Evolutionary conservation across 1,139 yeast species (phyloP).

Genomic region (Saccharomyces hybrid): DNA sequence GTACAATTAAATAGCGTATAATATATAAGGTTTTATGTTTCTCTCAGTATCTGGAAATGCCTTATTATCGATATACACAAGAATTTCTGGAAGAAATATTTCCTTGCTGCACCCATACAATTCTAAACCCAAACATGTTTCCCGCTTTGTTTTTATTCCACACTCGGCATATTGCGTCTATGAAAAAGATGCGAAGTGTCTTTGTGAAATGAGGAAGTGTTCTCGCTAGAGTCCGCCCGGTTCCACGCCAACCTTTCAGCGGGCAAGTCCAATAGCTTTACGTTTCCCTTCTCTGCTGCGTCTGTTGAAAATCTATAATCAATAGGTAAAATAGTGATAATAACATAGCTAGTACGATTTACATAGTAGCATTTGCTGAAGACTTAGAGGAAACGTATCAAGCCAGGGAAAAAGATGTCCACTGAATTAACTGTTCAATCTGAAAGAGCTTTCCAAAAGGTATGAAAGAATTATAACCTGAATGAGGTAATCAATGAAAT

Average conservation of each 20-base stretch:
- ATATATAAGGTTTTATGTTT: background rate
- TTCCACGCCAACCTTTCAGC: background rate
- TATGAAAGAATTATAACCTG: slow-evolving; percentile 38
- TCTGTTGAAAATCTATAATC: background rate
- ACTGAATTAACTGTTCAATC: slow-evolving; percentile 99
- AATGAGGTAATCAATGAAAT: background rate
- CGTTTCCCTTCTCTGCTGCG: background rate
- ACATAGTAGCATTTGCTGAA: background rate
- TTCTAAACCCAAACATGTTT: background rate
- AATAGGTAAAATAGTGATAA: background rate
- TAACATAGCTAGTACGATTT: background rate
- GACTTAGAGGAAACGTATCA: background rate
- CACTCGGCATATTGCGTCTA: too few species aligned
- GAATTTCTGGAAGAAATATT: too few species aligned
- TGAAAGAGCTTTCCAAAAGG: slow-evolving; percentile 99
- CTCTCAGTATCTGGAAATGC: background rate
- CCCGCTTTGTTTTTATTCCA: background rate
- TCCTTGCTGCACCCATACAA: background rate
- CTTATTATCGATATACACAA: background rate
- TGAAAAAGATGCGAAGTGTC: background rate
- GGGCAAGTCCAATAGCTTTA: background rate
- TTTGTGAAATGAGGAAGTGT: background rate
- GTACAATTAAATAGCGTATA: background rate
- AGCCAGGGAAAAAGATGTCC: slow-evolving; percentile 60
- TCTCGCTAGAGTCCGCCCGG: background rate